A percentile compares a stretch with the other conserved stretches of the same genome.
phyloP scores from a whole-genome alignment of 2,329 filamentous ascomycete genomes.

The Phialocephala subalpina region DNA sequence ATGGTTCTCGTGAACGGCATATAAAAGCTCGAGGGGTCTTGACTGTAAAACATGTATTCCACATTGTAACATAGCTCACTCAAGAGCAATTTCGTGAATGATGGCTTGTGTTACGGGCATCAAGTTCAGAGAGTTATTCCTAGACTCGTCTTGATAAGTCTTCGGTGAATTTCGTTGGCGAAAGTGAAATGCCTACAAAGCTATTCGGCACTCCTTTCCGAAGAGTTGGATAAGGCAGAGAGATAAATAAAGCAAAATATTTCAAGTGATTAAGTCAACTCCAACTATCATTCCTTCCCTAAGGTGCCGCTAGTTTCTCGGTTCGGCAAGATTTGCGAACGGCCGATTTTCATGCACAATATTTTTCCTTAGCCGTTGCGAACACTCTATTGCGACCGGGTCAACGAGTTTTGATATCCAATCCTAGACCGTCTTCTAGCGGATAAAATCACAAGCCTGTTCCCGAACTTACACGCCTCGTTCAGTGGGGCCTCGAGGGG shows the following conservation, averaged over 20 bases:
- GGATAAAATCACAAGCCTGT: not conserved
- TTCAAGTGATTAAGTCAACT: no score
- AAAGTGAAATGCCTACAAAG: no score
- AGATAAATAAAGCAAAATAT: no score
- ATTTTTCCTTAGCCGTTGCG: constrained; percentile 5
- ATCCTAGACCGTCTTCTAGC: not conserved
- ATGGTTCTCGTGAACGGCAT: constrained; percentile 36
- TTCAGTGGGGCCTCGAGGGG: not conserved
- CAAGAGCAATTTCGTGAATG: not conserved
- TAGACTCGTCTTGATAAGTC: not conserved
- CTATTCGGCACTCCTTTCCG: no score
- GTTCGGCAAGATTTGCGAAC: constrained; percentile 6
- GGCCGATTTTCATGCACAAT: constrained; percentile 12
- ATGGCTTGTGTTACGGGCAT: constrained; percentile 9
- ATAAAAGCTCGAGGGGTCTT: not conserved
- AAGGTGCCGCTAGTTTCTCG: constrained; percentile 4
- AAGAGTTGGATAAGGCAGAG: no score
- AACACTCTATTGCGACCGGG: not conserved
- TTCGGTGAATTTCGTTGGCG: no score
- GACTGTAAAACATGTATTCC: constrained; percentile 5
- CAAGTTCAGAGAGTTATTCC: not conserved
- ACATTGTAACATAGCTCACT: not conserved
- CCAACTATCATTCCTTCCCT: not conserved
- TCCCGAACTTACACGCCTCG: not conserved
- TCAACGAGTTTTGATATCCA: not conserved